Evolutionary conservation across 2,329 filamentous ascomycete genomes (phyloP), one percentile per base, ranked within the genome.

Genomic region (Colletotrichum ledebouriae): DNA sequence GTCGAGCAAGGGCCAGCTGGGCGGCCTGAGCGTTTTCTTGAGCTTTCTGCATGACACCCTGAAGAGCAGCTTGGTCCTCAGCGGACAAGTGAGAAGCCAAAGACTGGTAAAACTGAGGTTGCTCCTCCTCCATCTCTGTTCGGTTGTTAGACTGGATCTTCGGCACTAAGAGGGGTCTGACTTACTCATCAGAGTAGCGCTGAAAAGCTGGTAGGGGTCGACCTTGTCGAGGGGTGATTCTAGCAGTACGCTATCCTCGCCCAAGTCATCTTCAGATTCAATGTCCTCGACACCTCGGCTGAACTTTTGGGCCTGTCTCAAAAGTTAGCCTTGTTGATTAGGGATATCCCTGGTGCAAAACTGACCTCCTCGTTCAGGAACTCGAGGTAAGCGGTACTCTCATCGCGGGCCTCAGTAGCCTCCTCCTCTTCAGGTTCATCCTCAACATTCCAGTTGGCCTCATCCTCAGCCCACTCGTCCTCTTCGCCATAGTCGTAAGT

Each of bases 151-250:
- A 22, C 3, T 10, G 5, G 15, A 56, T 69, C 39, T 50, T 11
- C 25, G 41, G 29, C 25, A 5, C 6, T 29, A 29, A 29, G 2
- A 29, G 29, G 29, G 29, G 6, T 9, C 4, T 50, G 25, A 89
- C 93, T 80, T 89, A 97, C 94, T 92, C 76, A 95, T 80, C 72
- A 98, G 84, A 17, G 93, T 90, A 70, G 87, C 85, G 78, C 94
- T 92, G 87, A 99, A 98, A 70, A 97, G 84, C 77, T 90, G 88
- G 76, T 99, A 99, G 2, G 95, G 94, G 81, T 99, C 96, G 70
- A 99, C 87, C 82, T 96, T 96, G 80, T 99, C 96, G 25, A 99
- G 86, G 15, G 95, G 94, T 12, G 95, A 97, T 80, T 99, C 96
- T 2, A 99, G 88, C 59, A 98, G 85, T 67, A 93, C 92, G 78